Percentiles rank a stretch among this genome's conserved stretches.
phyloP scores from a whole-genome alignment of 2,329 filamentous ascomycete genomes.

The Penicillium vulpinum region DNA sequence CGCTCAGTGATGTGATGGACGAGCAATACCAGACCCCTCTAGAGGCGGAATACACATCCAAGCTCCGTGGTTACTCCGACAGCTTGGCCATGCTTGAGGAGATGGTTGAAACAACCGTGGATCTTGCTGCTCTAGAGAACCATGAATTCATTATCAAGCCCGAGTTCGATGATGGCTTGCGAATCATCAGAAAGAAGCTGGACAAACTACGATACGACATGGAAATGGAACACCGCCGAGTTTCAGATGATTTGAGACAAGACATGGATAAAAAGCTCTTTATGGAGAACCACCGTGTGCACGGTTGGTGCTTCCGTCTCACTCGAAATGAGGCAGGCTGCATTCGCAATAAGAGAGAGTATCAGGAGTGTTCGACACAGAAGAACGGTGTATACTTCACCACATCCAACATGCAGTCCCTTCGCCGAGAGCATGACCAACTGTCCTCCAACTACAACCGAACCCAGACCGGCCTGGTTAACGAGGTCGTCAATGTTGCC shows the following conservation, averaged over 20 bases:
- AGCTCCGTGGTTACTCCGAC: conserved; percentile 73
- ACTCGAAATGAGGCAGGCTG: conserved; percentile 88
- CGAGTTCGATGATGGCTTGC: conserved; percentile 87
- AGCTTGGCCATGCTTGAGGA: conserved; percentile 85
- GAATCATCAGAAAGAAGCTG: conserved; percentile 85
- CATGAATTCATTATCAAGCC: conserved; percentile 99
- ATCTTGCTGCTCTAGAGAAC: conserved; percentile 90
- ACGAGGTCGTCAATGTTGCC: conserved; percentile 88
- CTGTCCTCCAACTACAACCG: conserved; percentile 92
- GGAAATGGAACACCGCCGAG: conserved; percentile 73
- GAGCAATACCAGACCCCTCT: conserved; percentile 86
- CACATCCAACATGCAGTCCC: conserved; percentile 73
- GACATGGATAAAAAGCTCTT: conserved; percentile 99
- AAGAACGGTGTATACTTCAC: conserved; percentile 99
- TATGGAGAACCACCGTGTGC: conserved; percentile 90
- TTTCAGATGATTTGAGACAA: conserved; percentile 78
- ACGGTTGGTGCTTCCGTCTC: conserved; percentile 94
- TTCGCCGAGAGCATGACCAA: conserved; percentile 90
- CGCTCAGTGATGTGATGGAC: conserved; percentile 92
- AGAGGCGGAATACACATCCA: conserved; percentile 81
- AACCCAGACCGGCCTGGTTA: conserved; percentile 86
- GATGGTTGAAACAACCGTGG: conserved; percentile 98
- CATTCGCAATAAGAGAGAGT: conserved; percentile 86
- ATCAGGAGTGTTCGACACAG: conserved; percentile 94
- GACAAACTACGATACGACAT: conserved; percentile 82